These are phyloP conservation scores for Dothideomycetes sp. DNA, from an alignment of 2,329 filamentous ascomycete genomes.

Conservation along the genomic window DNA sequence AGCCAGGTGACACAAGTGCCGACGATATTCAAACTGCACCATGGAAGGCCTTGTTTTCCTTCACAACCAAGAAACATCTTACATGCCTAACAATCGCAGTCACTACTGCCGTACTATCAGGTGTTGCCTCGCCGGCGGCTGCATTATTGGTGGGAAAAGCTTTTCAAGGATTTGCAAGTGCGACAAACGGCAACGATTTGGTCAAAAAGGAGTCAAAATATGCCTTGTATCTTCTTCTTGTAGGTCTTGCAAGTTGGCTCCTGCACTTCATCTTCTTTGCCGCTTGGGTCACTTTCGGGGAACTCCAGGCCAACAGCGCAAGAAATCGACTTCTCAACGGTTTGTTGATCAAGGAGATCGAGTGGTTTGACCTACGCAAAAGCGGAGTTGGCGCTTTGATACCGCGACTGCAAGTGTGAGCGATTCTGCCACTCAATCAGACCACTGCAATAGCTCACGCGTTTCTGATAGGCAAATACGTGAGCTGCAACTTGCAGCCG, in stretches of 20 bases:
- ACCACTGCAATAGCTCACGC: constrained; percentile 10
- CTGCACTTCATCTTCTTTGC: constrained; percentile 56
- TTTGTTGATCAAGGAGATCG: constrained; percentile 61
- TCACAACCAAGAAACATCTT: constrained; percentile 53
- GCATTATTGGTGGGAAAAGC: constrained; percentile 63
- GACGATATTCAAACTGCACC: constrained; percentile 12
- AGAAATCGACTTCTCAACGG: constrained; percentile 55
- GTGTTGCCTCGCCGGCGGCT: constrained; percentile 52
- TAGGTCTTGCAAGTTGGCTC: constrained; percentile 58
- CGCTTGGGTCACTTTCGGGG: constrained; percentile 68
- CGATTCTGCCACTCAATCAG: constrained; percentile 8
- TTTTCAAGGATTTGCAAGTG: constrained; percentile 60
- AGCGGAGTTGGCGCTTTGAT: constrained; percentile 65
- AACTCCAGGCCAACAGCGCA: constrained; percentile 61
- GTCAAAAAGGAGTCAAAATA: constrained; percentile 46
- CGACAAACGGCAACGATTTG: constrained; percentile 48
- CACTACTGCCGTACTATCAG: constrained; percentile 46
- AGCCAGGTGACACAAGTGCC: not conserved
- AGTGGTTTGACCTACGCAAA: constrained; percentile 68
- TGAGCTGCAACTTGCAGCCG: constrained; percentile 70
- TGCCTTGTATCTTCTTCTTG: constrained; percentile 49
- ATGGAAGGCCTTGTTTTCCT: constrained; percentile 57
- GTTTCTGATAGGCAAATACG: constrained; percentile 62
- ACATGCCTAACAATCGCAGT: constrained; percentile 44
- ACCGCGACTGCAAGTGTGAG: constrained; percentile 62